These are phyloP conservation scores for Coemansia sp. DNA, from an alignment of 192 early-diverging fungal species.

Conservation along the genomic window DNA sequence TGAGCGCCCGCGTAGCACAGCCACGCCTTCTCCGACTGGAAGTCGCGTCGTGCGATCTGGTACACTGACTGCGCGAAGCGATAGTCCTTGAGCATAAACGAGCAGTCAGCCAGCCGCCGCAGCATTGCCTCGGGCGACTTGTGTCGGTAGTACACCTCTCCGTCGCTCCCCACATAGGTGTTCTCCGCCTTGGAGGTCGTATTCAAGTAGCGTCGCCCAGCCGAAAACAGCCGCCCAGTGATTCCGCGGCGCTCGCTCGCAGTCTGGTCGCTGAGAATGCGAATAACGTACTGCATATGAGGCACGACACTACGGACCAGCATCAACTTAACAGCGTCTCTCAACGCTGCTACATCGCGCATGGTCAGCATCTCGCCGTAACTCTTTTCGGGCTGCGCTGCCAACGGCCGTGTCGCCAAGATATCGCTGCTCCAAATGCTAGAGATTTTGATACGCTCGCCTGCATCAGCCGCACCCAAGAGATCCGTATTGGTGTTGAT, in stretches of 20 bases:
- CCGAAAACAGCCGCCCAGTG: conserved; percentile 86
- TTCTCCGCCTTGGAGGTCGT: conserved; percentile 30
- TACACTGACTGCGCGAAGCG: conserved; percentile 87
- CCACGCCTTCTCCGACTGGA: conserved; percentile 75
- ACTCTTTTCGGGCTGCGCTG: not conserved
- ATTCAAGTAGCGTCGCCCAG: conserved; percentile 84
- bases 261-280: conserved; percentile 90
- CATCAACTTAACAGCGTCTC: conserved; percentile 61
- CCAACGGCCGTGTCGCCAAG: conserved; percentile 19
- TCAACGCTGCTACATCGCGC: conserved; percentile 52
- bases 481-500: conserved; percentile 47
- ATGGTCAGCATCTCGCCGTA: conserved; percentile 46
- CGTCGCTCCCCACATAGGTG: conserved; percentile 25
- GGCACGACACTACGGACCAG: conserved; percentile 79
- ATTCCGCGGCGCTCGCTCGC: conserved; percentile 85
- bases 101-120: conserved; percentile 91
- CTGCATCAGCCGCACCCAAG: conserved; percentile 7
- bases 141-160: conserved; percentile 60
- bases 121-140: conserved; percentile 90
- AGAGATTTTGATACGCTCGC: conserved; percentile 33
- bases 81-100: conserved; percentile 97
- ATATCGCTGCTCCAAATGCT: conserved; percentile 38
- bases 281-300: conserved; percentile 87
- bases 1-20: conserved; percentile 77
- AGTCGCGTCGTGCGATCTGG: conserved; percentile 88